Evolutionary conservation across 768 basidiomycete genomes (phyloP).

Genomic region (Cystofilobasidium ferigula): DNA sequence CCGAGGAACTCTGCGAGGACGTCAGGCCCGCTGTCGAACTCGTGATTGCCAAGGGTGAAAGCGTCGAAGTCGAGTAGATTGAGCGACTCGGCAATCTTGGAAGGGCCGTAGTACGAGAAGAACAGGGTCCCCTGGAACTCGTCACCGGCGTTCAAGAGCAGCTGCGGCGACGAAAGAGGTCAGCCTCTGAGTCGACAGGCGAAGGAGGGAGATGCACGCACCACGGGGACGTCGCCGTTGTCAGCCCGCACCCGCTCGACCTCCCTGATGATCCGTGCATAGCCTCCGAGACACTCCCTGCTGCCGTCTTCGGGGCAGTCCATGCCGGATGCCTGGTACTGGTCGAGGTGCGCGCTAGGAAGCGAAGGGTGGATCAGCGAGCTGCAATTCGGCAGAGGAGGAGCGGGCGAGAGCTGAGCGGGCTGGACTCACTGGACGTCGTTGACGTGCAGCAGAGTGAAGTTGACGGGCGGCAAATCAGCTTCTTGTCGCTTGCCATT

Average conservation of each 20-base stretch:
- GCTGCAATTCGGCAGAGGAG: neutral
- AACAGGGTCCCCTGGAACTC: slow-evolving; percentile 37
- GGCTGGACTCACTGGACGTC: neutral
- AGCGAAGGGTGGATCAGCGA: neutral
- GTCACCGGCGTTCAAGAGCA: neutral
- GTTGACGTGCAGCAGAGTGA: neutral
- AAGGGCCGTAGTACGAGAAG: slow-evolving; percentile 43
- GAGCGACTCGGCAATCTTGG: slow-evolving; percentile 42
- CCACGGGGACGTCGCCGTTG: neutral
- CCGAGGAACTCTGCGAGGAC: slow-evolving; percentile 1
- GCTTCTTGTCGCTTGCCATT: neutral
- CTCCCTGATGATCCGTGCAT: slow-evolving; percentile 3
- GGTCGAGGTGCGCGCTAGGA: slow-evolving; percentile 1
- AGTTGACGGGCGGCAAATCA: neutral
- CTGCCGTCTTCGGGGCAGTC: slow-evolving; percentile 6
- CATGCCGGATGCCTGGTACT: neutral
- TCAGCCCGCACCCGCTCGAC: neutral
- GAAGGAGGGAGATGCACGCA: neutral
- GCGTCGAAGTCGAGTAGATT: slow-evolving; percentile 41
- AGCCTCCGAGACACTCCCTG: neutral
- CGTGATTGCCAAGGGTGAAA: slow-evolving; percentile 34
- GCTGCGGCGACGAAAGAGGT: neutral
- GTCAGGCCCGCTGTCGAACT: slow-evolving; percentile 44
- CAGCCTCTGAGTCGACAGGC: neutral
- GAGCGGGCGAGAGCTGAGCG: neutral